Evolutionary conservation across 208 protist genomes (phyloP), one percentile per base, ranked within the genome.

Genomic region (Sergeia podlipaevii): DNA sequence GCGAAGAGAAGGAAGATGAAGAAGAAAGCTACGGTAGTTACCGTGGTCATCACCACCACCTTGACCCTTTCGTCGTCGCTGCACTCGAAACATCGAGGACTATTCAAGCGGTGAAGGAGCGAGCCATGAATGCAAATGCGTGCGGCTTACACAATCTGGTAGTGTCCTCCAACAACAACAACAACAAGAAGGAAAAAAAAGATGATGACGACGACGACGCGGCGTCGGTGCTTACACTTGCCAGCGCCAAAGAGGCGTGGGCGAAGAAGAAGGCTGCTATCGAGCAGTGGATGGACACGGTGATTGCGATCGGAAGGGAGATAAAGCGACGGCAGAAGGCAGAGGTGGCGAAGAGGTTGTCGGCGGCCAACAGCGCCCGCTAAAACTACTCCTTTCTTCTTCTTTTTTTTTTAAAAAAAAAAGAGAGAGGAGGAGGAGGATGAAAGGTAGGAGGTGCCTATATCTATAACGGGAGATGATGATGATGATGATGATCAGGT

Each of bases 121-220:
- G 11, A 4, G 52, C 52, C 8, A 13, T 47, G 13, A 33, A 18
- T 23, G 38, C 38, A 6, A 44, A 58, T 32, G 15, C 52, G n/a
- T 36, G 33, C 3, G 39, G 38, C 18, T 28, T 75, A 43, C 51
- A 57, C 15, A 60, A 65, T 24, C 68, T 62, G 45, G 36, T 68
- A 21, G 6, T 23, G 23, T 33, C 4, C 28, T 44, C 41, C 42
- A 49, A 6, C 30, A 33, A 26, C 26, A 30, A 62, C 8, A 8
- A 50, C 11, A 34, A 23, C 36, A n/a, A 45, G 10, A 20, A 41
- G 5, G 34, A 41, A 10, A 15, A 27, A 41, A 5, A 42, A 6
- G 46, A 15, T 5, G 30, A 15, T 6, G 47, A 11, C 11, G 27
- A 13, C 28, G 27, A 18, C 11, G n/a, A 28, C 30, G 18, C 10